Conservation (phyloP, 805 yeast genomes). For the Cyberlindnera maritima region DNA sequence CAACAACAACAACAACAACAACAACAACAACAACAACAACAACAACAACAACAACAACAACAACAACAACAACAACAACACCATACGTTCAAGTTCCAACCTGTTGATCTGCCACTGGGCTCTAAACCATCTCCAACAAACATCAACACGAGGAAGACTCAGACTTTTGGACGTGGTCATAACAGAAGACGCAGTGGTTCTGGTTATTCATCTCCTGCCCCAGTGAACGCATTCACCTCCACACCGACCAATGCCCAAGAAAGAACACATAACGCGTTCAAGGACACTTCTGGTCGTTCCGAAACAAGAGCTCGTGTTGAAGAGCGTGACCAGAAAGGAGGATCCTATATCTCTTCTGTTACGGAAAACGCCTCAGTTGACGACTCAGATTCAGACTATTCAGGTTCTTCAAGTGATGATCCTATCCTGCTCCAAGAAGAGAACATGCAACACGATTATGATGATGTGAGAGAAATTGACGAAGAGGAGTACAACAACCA, state of each 20-base stretch:
- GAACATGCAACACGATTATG: neutral
- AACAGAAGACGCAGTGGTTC: slow-evolving; percentile 1
- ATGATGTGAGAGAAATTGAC: neutral
- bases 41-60: too few relatives aligned
- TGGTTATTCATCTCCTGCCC: slow-evolving; percentile 6
- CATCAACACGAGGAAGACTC: slow-evolving; percentile 3
- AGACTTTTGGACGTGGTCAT: slow-evolving; percentile 4
- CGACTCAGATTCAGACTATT: neutral
- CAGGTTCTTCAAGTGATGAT: neutral
- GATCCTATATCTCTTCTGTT: neutral
- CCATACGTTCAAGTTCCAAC: neutral
- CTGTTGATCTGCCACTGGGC: neutral
- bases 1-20: too few relatives aligned
- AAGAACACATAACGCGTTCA: neutral
- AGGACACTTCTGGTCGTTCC: slow-evolving; percentile 1
- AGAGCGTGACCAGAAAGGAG: neutral
- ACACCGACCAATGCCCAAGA: neutral
- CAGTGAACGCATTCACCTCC: neutral
- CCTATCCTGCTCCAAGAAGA: neutral
- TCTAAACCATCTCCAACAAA: slow-evolving; percentile 8
- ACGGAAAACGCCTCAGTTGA: neutral
- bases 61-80: too few relatives aligned
- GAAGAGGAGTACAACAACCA: neutral
- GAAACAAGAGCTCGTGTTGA: slow-evolving; percentile 1
- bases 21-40: too few relatives aligned